These are phyloP conservation scores for Sungouiella thailandica DNA, from an alignment of 805 yeast species.

Conservation along the genomic window DNA sequence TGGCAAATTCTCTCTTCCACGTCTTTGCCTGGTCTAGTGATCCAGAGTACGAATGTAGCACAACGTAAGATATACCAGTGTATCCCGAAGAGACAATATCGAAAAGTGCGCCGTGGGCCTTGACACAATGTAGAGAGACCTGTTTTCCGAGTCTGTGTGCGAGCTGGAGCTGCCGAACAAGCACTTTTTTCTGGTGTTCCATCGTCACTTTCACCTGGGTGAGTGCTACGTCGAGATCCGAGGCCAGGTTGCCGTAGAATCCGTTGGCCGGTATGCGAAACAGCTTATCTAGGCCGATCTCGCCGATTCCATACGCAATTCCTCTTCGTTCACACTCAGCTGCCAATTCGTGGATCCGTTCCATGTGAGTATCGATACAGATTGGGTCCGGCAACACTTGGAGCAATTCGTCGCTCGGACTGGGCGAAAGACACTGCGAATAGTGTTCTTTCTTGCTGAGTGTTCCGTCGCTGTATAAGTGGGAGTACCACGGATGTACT, in stretches of 20 bases:
- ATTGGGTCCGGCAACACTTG: conserved; percentile 59
- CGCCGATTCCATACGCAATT: conserved; percentile 58
- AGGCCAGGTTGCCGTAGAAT: conserved; percentile 36
- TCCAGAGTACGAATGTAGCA: conserved; percentile 86
- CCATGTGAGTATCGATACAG: conserved; percentile 30
- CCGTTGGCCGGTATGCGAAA: conserved; percentile 65
- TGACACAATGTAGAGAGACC: conserved; percentile 81
- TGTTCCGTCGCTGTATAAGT: conserved; percentile 39
- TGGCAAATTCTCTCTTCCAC: conserved; percentile 37
- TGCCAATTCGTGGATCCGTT: conserved; percentile 22
- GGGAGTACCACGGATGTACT: conserved; percentile 90
- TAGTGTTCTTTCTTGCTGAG: conserved; percentile 53
- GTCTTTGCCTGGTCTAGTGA: conserved; percentile 60
- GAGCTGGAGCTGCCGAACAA: conserved; percentile 46
- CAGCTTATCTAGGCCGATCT: conserved; percentile 81
- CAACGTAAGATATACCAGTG: conserved; percentile 35
- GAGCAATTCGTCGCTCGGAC: conserved; percentile 36
- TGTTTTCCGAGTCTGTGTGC: conserved; percentile 49
- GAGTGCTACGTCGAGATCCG: conserved; percentile 22
- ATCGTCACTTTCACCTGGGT: conserved; percentile 50
- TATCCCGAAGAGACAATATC: conserved; percentile 32
- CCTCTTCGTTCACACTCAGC: conserved; percentile 8
- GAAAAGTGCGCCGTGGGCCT: conserved; percentile 60
- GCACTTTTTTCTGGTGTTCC: conserved; percentile 59
- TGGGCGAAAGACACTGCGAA: conserved; percentile 39